Percentiles rank a stretch among this genome's conserved stretches.
Conservation (phyloP, 495 filamentous ascomycete species). For the Achaetomiella virescens region DNA sequence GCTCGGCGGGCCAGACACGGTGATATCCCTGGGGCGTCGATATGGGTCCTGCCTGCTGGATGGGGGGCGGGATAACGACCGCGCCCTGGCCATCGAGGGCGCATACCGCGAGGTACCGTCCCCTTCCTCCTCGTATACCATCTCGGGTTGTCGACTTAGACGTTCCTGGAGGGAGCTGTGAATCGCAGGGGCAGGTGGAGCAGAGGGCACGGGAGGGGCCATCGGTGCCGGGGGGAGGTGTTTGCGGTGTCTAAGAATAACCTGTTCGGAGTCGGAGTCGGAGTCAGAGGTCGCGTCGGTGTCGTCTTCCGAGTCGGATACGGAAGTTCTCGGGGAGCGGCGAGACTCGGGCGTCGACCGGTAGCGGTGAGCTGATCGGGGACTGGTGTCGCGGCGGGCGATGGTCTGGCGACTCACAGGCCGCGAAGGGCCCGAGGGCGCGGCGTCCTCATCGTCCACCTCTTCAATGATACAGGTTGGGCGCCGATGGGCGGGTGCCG, state of each 20-base stretch:
- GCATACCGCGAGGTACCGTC: conserved; percentile 17
- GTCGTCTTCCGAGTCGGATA: conserved; percentile 36
- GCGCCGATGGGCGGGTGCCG: conserved; percentile 21
- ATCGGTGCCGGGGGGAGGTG: conserved; percentile 6
- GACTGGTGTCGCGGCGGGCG: conserved; percentile 32
- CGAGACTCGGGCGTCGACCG: conserved; percentile 38
- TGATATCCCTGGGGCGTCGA: conserved; percentile 27
- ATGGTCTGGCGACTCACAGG: conserved; percentile 29
- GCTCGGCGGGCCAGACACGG: conserved; percentile 20
- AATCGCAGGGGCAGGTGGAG: conserved; percentile 4
- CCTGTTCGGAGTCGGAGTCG: conserved; percentile 28
- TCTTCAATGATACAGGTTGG: conserved; percentile 24
- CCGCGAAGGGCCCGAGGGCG: conserved; percentile 14
- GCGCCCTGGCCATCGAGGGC: conserved; percentile 13
- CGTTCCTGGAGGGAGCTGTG: conserved; percentile 23
- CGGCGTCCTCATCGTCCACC: conserved; percentile 24
- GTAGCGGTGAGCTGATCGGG: conserved; percentile 35
- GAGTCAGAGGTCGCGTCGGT: conserved; percentile 33
- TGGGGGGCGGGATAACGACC: conserved; percentile 19
- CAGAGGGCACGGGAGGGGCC: conserved; percentile 15
- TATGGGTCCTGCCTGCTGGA: conserved; percentile 18
- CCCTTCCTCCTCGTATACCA: conserved; percentile 19
- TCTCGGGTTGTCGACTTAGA: conserved; percentile 19
- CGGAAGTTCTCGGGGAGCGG: conserved; percentile 33
- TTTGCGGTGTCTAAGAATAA: conserved; percentile 15